Percentiles rank a stretch among this genome's conserved stretches.
Conservation (phyloP, 768 basidiomycete genomes). For the Fistulinella prunicolor region DNA sequence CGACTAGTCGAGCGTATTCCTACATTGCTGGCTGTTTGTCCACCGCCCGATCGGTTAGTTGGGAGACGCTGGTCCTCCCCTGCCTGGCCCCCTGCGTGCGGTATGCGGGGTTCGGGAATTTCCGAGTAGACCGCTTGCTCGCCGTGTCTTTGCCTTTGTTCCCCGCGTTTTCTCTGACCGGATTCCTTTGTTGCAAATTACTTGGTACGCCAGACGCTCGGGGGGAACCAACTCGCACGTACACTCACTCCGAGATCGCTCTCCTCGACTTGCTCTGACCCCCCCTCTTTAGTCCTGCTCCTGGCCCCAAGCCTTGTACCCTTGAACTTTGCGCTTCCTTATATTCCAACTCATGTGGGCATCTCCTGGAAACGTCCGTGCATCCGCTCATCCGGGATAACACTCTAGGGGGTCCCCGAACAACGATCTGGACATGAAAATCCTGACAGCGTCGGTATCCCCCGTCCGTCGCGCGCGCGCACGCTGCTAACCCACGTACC, state of each 20-base stretch:
- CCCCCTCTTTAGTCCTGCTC: neutral
- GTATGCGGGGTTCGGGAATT: conserved; percentile 26
- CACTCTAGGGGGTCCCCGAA: conserved; percentile 27
- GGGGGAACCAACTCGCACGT: conserved; percentile 15
- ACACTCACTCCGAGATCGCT: conserved; percentile 1
- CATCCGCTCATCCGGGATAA: conserved; percentile 19
- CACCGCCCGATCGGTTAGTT: neutral
- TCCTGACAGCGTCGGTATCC: conserved; percentile 19
- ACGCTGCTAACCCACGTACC: conserved; percentile 10
- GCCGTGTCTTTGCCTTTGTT: conserved; percentile 11
- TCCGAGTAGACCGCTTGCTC: conserved; percentile 21
- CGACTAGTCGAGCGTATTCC: too few relatives aligned
- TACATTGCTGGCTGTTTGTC: too few relatives aligned
- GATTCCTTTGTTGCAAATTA: conserved; percentile 4
- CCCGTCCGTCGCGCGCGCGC: neutral
- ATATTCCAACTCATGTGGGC: conserved; percentile 18
- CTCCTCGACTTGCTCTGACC: neutral
- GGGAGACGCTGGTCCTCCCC: neutral
- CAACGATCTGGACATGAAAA: conserved; percentile 18
- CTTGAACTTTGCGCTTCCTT: neutral
- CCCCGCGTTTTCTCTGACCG: conserved; percentile 18
- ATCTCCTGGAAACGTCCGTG: conserved; percentile 10
- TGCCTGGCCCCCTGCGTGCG: conserved; percentile 20
- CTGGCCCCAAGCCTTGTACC: too few relatives aligned
- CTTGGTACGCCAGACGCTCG: conserved; percentile 5